Conservation (phyloP, 805 yeast species). For the Metschnikowia rubicola region DNA sequence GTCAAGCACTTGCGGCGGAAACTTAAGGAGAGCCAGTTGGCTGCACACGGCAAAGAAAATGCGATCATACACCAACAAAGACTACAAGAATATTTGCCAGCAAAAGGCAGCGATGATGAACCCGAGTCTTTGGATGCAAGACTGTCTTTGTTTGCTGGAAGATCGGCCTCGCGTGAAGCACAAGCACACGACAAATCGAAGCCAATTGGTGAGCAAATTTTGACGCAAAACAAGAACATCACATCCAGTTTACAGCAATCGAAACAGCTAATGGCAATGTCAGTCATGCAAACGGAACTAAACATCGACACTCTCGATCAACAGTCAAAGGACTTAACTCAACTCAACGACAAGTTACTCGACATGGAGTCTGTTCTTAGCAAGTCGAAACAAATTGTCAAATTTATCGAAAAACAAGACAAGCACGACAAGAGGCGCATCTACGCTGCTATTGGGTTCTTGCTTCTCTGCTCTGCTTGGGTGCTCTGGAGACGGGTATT, state of each 20-base stretch:
- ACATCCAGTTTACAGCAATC: slow-evolving; percentile 47
- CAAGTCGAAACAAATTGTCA: slow-evolving; percentile 45
- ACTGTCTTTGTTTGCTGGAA: slow-evolving; percentile 11
- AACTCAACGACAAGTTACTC: slow-evolving; percentile 39
- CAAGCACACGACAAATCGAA: slow-evolving; percentile 9
- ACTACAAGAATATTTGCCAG: slow-evolving; percentile 21
- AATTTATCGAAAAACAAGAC: slow-evolving; percentile 51
- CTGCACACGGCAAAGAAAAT: slow-evolving; percentile 24
- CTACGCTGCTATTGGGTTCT: slow-evolving; percentile 45
- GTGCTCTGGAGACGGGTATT: slow-evolving; percentile 49
- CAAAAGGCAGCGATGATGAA: background rate
- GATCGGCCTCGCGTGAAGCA: slow-evolving; percentile 4
- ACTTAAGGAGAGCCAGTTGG: slow-evolving; percentile 29
- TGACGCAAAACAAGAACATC: slow-evolving; percentile 45
- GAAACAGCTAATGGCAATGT: slow-evolving; percentile 45
- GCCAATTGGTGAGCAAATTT: slow-evolving; percentile 37
- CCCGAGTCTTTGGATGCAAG: slow-evolving; percentile 1
- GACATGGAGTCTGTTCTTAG: slow-evolving; percentile 40
- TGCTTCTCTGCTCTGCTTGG: slow-evolving; percentile 45
- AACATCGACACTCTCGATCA: slow-evolving; percentile 46
- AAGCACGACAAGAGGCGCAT: slow-evolving; percentile 46
- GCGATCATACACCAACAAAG: slow-evolving; percentile 31
- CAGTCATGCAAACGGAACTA: slow-evolving; percentile 49
- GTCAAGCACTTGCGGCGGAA: slow-evolving; percentile 20
- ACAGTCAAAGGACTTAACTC: slow-evolving; percentile 41